Evolutionary conservation across 2,329 filamentous ascomycete genomes (phyloP), one percentile per base, ranked within the genome.

Genomic region (Triangularia setosa): DNA sequence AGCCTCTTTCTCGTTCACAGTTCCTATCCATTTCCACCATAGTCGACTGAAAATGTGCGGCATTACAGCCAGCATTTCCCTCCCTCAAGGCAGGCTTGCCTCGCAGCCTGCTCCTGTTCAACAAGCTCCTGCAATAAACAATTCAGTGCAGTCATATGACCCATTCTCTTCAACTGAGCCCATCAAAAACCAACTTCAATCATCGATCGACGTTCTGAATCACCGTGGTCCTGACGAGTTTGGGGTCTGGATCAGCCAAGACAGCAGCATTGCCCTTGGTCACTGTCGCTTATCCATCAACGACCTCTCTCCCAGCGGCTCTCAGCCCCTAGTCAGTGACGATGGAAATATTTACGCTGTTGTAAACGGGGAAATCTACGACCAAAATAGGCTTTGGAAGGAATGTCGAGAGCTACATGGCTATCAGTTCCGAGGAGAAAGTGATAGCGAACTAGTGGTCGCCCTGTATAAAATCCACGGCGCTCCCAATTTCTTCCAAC

Each of bases 361-460:
- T 14, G 82, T 86, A n/a, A 86, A 84, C 62, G 84, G 84, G 27
- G 84, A 87, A 70, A 76, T 87, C 14, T 87, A 87, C 69, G 81
- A 83, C 68, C 77, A 81, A 62, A 80, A 83, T 48, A 69, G 72
- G 11, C 75, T 83, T 9, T 76, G 81, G 23, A 69, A 69, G 7
- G 71, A 77, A 12, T 71, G 80, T 11, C 62, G 69, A 18, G 64
- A 71, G 2, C 66, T 76, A 2, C 74, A 74, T 55, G 69, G 71
- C 11, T 83, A 83, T 70, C 58, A 70, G 1, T 85, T 85, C 73
- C 72, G 73, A 35, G 75, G 81, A 35, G 69, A 74, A 23, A 80
- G 78, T 48, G 83, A 85, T 67, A 80, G 79, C 44, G 83, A 86
- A 68, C 75, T 85, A 12, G 78, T 83, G 6, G 69, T 85, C 54